phyloP scores from a whole-genome alignment of 176 grass and related monocot species.

The Triticum dicoccoides region DNA sequence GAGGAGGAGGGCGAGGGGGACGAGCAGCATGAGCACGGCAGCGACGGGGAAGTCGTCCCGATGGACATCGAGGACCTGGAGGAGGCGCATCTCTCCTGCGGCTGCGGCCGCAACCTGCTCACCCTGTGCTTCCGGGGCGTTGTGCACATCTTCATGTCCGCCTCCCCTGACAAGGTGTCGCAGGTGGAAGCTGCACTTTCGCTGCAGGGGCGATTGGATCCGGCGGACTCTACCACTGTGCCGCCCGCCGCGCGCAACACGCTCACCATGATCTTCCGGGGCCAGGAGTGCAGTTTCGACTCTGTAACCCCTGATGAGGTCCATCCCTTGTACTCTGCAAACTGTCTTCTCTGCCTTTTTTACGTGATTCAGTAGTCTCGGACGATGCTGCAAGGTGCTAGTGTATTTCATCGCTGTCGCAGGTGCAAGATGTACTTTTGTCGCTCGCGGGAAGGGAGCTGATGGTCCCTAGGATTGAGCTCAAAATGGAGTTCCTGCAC shows the following conservation, averaged over 20 bases:
- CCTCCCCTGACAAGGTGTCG: slow-evolving; percentile 86
- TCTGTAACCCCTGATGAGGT: slow-evolving; percentile 96
- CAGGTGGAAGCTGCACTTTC: slow-evolving; percentile 73
- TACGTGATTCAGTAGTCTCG: background rate
- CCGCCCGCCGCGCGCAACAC: slow-evolving; percentile 49
- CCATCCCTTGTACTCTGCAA: background rate
- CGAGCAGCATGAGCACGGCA: slow-evolving; percentile 22
- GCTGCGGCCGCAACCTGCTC: slow-evolving; percentile 17
- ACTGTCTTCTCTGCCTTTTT: background rate
- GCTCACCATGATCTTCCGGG: slow-evolving; percentile 92
- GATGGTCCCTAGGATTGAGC: background rate
- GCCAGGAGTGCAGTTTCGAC: slow-evolving; percentile 56
- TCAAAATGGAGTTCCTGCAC: background rate
- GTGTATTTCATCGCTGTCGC: background rate
- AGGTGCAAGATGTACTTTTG: slow-evolving; percentile 94
- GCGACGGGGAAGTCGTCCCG: slow-evolving; percentile 16
- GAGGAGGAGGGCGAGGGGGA: slow-evolving; percentile 25
- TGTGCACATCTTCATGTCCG: slow-evolving; percentile 89
- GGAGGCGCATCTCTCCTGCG: background rate
- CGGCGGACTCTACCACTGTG: background rate
- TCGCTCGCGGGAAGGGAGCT: slow-evolving; percentile 87
- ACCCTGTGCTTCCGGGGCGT: slow-evolving; percentile 89
- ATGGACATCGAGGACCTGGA: slow-evolving; percentile 62
- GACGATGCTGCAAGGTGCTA: background rate
- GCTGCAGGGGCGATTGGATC: slow-evolving; percentile 41